Conservation (phyloP, 306 rosid species). For the Quercus mongolica region DNA sequence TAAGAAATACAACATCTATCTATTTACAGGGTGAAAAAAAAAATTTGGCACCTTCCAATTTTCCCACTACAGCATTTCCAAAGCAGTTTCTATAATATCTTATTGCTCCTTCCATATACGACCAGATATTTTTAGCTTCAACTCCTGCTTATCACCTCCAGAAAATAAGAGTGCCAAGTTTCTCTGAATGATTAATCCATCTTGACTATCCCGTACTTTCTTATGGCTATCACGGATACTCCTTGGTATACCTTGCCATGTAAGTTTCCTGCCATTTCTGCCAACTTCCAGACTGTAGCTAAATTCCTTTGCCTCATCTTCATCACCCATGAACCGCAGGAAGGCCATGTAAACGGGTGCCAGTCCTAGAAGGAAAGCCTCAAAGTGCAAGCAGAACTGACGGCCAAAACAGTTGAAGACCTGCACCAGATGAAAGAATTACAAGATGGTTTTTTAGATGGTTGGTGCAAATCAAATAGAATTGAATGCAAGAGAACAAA, state of each 20-base stretch:
- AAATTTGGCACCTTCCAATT: slow-evolving; percentile 1
- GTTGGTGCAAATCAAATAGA: background rate
- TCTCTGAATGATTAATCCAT: slow-evolving; percentile 51
- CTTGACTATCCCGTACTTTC: slow-evolving; percentile 51
- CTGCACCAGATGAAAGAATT: slow-evolving; percentile 20
- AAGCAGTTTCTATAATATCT: background rate
- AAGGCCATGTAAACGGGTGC: slow-evolving; percentile 61
- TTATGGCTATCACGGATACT: slow-evolving; percentile 53
- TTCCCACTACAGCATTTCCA: background rate
- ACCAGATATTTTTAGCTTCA: slow-evolving; percentile 48
- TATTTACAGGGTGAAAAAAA: slow-evolving; percentile 9
- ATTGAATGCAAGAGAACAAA: background rate
- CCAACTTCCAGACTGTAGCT: slow-evolving; percentile 52
- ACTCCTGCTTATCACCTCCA: slow-evolving; percentile 39
- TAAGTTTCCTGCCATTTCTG: slow-evolving; percentile 46
- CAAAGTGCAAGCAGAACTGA: slow-evolving; percentile 56
- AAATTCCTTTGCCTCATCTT: slow-evolving; percentile 51
- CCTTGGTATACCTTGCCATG: slow-evolving; percentile 56
- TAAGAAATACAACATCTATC: slow-evolving; percentile 6
- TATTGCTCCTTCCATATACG: slow-evolving; percentile 50
- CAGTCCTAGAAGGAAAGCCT: slow-evolving; percentile 49
- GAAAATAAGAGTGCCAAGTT: slow-evolving; percentile 51
- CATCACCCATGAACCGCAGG: slow-evolving; percentile 60
- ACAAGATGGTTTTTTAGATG: background rate
- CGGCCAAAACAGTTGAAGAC: slow-evolving; percentile 54